Base-by-base conservation (phyloP, 2,329 filamentous ascomycete species). In the Ceratocystis papillata region DNA sequence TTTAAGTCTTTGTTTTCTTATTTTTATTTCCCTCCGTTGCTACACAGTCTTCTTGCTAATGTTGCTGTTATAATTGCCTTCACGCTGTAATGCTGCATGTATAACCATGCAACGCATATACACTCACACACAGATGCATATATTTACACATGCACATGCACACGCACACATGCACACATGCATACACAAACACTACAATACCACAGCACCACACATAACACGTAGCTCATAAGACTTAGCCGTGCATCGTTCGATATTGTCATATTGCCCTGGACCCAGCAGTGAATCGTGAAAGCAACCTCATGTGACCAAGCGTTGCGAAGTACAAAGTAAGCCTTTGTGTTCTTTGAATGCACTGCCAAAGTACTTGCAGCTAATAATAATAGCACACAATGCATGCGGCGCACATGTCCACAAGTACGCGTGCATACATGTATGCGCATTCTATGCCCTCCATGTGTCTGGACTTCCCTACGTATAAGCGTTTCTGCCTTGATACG, bases 11-110 rank as follows among this genome's bases (percentile, higher is more conserved):
- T n/a, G 20, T 64, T 62, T 28, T 48, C 45, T 48, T 15, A 28
- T 48, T 63, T 44, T 48, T 65, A 15, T 41, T 61, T 62, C n/a
- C 62, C 28, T 61, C 30, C 53, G 45, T 10, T 45, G 57, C 25
- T 59, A 45, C 30, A 41, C 37, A 15, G 10, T 33, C 37, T 44
- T 33, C 22, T 65, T 45, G 60, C 28, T 48, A 17, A 45, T 48
- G 44, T 55, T 55, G 59, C 62, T 30, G 17, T 63, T 48, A 45
- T 55, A 48, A 62, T 63, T 20, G 48, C 8, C 48, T 50, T 50
- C 48, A 25, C n/a, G 48, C 22, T 50, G n/a, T 10, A 22, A 50
- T 50, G n/a, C 8, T 63, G 22, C 44, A 33, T 44, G 45, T 63
- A 63, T 44, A 48, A 63, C 33, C 45, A 63, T 28, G 48, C 33